Base-by-base conservation (phyloP, 306 rosid species). In the peach (Prunus persica) region DNA sequence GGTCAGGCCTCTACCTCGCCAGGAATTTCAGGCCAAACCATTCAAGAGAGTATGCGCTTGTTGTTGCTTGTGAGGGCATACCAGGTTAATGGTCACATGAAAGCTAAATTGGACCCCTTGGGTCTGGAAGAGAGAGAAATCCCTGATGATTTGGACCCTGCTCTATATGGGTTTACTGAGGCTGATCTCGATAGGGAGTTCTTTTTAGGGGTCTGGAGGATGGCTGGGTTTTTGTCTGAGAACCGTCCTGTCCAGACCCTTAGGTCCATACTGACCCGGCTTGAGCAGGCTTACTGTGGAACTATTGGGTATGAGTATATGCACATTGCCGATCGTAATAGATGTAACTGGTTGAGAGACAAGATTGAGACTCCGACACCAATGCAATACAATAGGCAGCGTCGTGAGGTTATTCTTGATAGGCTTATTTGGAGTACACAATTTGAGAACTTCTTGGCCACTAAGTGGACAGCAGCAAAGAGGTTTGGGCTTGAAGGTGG, bases 131-230 rank as follows among this genome's bases (percentile, higher is more conserved):
- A 80, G 61, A 82, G 92, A 63, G 84, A 76, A 63, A 84, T 89
- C 68, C 92, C 97, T 0, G 93, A 86, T 25, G 99, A 89, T 78
- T 79, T 95, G 79, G 97, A 92, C 78, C 97, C 88, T 83, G 96
- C 91, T 3, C 87, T 92, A 16, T 92, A 95, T 72, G 99, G 99
- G 19, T 95, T 95, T 77, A 41, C 89, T 27, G 99, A 92, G 74
- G 97, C 99, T 72, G 97, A 95, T 87, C 97, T 95, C 50, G 99
- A 95, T 71, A 85, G 99, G 69, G 99, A 95, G 50, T 95, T 95
- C 84, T 95, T 95, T 76, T 72, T 92, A 75, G 99, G 99, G n/a
- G 96, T 90, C 68, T 95, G 99, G 97, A 90, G 85, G 80, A 92
- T 92, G 97, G 38, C 96, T 76, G 99, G 99, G 34, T 95, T 95